Evolutionary conservation across 306 rosid genomes (phyloP).

Genomic region (Lathyrus tuberosus): DNA sequence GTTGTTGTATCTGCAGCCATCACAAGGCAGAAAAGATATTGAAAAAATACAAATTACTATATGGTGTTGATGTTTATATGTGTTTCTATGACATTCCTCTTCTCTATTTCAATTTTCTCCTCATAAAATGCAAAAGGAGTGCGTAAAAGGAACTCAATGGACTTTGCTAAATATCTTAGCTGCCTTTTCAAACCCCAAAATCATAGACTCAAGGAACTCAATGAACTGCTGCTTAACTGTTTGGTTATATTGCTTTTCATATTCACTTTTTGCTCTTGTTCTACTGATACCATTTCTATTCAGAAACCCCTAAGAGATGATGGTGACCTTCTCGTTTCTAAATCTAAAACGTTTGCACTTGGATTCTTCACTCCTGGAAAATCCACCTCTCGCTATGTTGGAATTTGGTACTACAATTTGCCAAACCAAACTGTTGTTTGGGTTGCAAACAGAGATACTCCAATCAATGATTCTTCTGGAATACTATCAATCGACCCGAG

Average conservation of each 20-base stretch:
- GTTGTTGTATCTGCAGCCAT: too few relatives aligned
- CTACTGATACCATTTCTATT: constrained; percentile 28
- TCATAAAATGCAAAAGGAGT: neutral
- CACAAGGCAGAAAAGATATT: too few relatives aligned
- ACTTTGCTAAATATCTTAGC: neutral
- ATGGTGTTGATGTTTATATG: too few relatives aligned
- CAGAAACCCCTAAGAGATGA: constrained; percentile 33
- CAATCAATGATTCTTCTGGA: constrained; percentile 23
- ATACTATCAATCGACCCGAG: constrained; percentile 36
- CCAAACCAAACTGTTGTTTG: constrained; percentile 48
- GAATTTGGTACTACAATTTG: constrained; percentile 57
- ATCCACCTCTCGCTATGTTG: constrained; percentile 44
- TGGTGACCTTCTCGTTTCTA: constrained; percentile 38
- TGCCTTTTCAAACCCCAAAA: neutral
- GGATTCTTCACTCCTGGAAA: constrained; percentile 64
- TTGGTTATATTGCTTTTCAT: constrained; percentile 9
- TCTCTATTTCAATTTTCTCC: neutral
- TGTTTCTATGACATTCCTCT: too few relatives aligned
- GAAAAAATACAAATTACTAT: too few relatives aligned
- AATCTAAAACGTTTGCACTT: constrained; percentile 44
- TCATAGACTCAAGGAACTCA: neutral
- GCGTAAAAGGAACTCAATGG: constrained; percentile 7
- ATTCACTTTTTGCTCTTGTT: constrained; percentile 9
- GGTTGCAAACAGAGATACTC: constrained; percentile 39
- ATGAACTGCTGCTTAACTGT: neutral